phyloP scores from a whole-genome alignment of 23 red algal genomes.

The Porphyridium purpureum region DNA sequence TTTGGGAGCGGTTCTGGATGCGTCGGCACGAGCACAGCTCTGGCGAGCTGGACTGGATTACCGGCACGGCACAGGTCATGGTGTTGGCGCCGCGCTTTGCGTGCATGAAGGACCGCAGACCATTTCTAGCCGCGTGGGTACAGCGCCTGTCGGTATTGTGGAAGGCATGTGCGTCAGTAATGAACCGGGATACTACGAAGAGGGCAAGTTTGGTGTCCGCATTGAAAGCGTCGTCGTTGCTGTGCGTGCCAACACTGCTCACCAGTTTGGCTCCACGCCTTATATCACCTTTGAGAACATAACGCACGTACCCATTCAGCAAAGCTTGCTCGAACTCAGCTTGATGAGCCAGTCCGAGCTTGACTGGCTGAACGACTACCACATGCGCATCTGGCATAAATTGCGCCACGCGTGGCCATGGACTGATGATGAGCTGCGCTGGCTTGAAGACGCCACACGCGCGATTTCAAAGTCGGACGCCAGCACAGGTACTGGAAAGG shows the following conservation, averaged over 20 bases:
- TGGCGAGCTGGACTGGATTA: constrained; percentile 90
- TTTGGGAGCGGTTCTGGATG: constrained; percentile 58
- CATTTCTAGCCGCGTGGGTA: constrained; percentile 44
- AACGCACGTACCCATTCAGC: constrained; percentile 65
- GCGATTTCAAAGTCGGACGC: too few species aligned
- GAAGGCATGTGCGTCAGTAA: constrained; percentile 82
- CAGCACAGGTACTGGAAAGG: too few species aligned
- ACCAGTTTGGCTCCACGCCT: constrained; percentile 39
- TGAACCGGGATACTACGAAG: constrained; percentile 95
- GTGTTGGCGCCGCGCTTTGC: constrained; percentile 78
- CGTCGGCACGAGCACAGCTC: constrained; percentile 49
- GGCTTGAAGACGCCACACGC: too few species aligned
- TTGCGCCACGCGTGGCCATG: too few species aligned
- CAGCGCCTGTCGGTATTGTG: constrained; percentile 25
- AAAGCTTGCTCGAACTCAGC: constrained; percentile 27
- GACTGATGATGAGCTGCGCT: too few species aligned
- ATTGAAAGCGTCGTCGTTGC: constrained; percentile 79
- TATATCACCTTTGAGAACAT: constrained; percentile 74
- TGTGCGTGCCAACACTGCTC: constrained; percentile 27
- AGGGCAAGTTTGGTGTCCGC: constrained; percentile 71
- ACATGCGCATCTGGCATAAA: constrained; percentile 36
- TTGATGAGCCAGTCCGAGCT: constrained; percentile 38
- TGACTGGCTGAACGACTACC: constrained; percentile 79
- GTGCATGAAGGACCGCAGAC: constrained; percentile 96
- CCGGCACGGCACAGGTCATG: constrained; percentile 92